phyloP scores from a whole-genome alignment of 2,329 filamentous ascomycete genomes.

The Penicillium psychrosexuale region DNA sequence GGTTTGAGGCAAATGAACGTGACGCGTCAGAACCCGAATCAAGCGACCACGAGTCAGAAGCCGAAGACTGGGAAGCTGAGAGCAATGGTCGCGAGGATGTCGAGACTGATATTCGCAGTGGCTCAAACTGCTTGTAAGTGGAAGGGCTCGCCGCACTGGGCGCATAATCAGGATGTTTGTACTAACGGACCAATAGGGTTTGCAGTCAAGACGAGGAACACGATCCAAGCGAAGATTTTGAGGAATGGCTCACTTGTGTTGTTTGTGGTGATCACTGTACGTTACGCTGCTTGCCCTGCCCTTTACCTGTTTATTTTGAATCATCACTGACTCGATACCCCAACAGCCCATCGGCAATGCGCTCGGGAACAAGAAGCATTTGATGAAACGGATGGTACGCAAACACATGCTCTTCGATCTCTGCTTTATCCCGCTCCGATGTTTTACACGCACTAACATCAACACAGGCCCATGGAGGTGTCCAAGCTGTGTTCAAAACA shows the following conservation, averaged over 20 bases:
- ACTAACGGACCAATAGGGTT: slow-evolving; percentile 56
- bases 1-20: slow-evolving; percentile 41
- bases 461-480: slow-evolving; percentile 63
- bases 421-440: not conserved
- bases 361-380: slow-evolving; percentile 68
- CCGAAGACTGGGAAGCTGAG: slow-evolving; percentile 50
- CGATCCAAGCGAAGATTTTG: slow-evolving; percentile 76
- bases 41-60: slow-evolving; percentile 58
- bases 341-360: slow-evolving; percentile 84
- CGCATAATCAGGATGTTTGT: slow-evolving; percentile 13
- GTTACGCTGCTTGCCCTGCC: slow-evolving; percentile 39
- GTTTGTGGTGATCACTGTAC: slow-evolving; percentile 79
- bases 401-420: not conserved
- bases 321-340: slow-evolving; percentile 44
- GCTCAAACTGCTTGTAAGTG: slow-evolving; percentile 63
- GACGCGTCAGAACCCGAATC: slow-evolving; percentile 39
- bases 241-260: slow-evolving; percentile 71
- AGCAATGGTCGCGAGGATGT: slow-evolving; percentile 47
- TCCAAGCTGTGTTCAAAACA: slow-evolving; percentile 51
- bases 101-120: slow-evolving; percentile 47
- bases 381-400: slow-evolving; percentile 60
- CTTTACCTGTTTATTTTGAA: slow-evolving; percentile 22
- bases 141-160: slow-evolving; percentile 1
- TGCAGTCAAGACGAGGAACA: slow-evolving; percentile 80
- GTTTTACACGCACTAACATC: slow-evolving; percentile 29